Evolutionary conservation across 2,329 filamentous ascomycete genomes (phyloP), one percentile per base, ranked within the genome.

Genomic region (Ilyonectria destructans): DNA sequence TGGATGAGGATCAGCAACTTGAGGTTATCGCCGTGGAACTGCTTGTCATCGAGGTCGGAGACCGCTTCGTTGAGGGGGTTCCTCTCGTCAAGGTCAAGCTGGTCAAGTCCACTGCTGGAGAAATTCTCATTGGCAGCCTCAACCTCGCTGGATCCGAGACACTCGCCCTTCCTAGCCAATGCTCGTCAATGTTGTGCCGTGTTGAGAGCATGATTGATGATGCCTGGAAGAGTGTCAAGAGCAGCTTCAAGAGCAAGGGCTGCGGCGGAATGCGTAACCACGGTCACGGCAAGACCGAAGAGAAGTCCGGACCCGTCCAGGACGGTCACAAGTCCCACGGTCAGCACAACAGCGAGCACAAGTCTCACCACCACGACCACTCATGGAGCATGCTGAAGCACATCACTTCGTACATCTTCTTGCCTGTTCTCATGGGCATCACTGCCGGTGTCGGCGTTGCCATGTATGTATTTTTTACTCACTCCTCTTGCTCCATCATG

Each of bases 381-480:
- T 77, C 74, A 62, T 86, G 87, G 81, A 79, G 82, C 60, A 80
- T 90, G 29, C 71, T 90, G 54, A 84, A 85, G 75, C 87, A 87
- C 73, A 84, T 92, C 57, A 84, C 87, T 69, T 83, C 89, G 43
- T 89, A 91, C 69, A 86, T 94, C 51, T 79, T 94, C 55, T 83
- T 94, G 45, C 92, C 92, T 2, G 85, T 93, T 60, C 81, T 92
- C 59, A 86, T 93, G 70, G 92, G 92, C 66, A 86, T 94, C 70
- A 85, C 89, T 26, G 90, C 91, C 51, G 92, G 92, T 76, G 86
- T 93, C 62, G 85, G 86, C 33, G 89, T 91, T 70, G 92, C 91
- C 80, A 79, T 93, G 86, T 88, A 83, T 78, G 86, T 84, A 37
- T 40, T 51, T 29, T 31, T 37, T 49, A 31, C 33, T 46, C 23